Evolutionary conservation across 1,284 basidiomycete genomes (phyloP).

Genomic region (Melampsora abietis-canadensis): DNA sequence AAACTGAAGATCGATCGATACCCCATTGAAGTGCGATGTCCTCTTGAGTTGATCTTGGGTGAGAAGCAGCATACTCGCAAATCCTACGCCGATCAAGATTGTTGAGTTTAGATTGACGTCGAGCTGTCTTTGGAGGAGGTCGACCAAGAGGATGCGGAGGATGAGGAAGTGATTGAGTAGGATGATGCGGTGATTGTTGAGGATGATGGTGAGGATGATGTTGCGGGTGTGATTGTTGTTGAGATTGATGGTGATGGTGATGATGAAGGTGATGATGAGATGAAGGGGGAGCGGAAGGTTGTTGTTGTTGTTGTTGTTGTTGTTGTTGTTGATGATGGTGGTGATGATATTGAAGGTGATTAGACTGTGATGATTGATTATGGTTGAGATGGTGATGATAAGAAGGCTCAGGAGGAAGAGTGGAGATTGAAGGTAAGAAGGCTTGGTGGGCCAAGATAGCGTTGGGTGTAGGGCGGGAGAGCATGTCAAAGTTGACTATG

Average conservation of each 20-base stretch:
- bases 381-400: constrained; percentile 42
- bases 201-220: constrained; percentile 86
- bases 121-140: constrained; percentile 71
- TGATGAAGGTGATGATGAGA: constrained; percentile 54
- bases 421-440: constrained; percentile 55
- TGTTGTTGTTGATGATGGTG: constrained; percentile 44
- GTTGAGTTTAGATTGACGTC: constrained; percentile 66
- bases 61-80: constrained; percentile 66
- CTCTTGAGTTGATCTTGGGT: constrained; percentile 60
- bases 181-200: constrained; percentile 54
- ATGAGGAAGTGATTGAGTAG: constrained; percentile 69
- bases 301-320: constrained; percentile 29
- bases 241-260: constrained; percentile 70
- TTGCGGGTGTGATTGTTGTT: constrained; percentile 87
- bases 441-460: constrained; percentile 18
- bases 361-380: constrained; percentile 45
- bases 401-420: constrained; percentile 43
- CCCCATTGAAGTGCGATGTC: constrained; percentile 71
- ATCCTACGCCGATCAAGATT: constrained; percentile 73
- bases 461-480: constrained; percentile 39
- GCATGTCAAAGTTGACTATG: constrained; percentile 9
- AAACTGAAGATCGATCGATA: constrained; percentile 86
- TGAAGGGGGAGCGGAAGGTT: constrained; percentile 49
- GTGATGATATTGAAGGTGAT: constrained; percentile 37
- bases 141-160: constrained; percentile 68